Percentiles rank a stretch among this genome's conserved stretches.
These are phyloP conservation scores for Sordariomycetes sp. DNA, from an alignment of 2,329 filamentous ascomycete genomes.

Conservation along the genomic window DNA sequence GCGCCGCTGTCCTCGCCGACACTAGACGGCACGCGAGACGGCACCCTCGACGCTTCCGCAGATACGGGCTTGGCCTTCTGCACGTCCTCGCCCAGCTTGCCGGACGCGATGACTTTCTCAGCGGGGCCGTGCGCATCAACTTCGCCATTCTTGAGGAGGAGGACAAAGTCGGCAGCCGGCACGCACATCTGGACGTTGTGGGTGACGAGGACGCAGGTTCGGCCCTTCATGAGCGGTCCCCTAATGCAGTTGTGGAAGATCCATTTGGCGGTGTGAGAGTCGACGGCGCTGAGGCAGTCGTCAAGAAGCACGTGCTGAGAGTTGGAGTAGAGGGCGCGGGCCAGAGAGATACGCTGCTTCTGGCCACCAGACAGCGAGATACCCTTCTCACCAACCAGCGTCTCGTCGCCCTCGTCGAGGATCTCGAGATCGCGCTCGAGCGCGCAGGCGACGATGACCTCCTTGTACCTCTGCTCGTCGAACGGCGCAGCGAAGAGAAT, in stretches of 20 bases:
- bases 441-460: conserved; percentile 85
- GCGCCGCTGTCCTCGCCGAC: conserved; percentile 52
- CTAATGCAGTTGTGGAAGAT: conserved; percentile 91
- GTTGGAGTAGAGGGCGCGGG: conserved; percentile 93
- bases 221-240: conserved; percentile 75
- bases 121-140: conserved; percentile 67
- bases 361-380: conserved; percentile 95
- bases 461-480: conserved; percentile 72
- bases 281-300: conserved; percentile 91
- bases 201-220: conserved; percentile 91
- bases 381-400: conserved; percentile 91
- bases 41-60: conserved; percentile 56
- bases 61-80: conserved; percentile 63
- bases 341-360: conserved; percentile 93
- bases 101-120: conserved; percentile 71
- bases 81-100: conserved; percentile 78
- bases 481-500: conserved; percentile 80
- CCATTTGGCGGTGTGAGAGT: conserved; percentile 96
- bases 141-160: conserved; percentile 80
- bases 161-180: conserved; percentile 68
- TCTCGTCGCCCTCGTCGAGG: conserved; percentile 84
- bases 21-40: conserved; percentile 70
- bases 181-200: conserved; percentile 89
- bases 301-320: conserved; percentile 85
- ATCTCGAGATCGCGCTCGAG: conserved; percentile 87